These are phyloP conservation scores for Ustanciosporium gigantosporum DNA, from an alignment of 1,284 basidiomycete genomes.

Conservation along the genomic window DNA sequence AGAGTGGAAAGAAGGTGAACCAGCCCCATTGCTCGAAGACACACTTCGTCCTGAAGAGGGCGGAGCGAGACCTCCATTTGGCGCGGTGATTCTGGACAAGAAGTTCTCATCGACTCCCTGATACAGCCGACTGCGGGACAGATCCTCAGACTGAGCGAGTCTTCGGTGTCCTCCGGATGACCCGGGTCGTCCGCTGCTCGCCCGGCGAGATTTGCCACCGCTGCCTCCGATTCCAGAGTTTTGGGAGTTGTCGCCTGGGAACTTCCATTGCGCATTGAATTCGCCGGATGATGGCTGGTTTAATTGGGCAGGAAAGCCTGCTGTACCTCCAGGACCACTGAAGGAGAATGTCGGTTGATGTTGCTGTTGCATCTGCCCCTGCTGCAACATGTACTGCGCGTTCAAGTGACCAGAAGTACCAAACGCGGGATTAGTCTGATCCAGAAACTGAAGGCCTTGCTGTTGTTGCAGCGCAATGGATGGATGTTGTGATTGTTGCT, in stretches of 20 bases:
- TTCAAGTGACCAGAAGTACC: too few relatives aligned
- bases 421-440: too few relatives aligned
- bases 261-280: slow-evolving; percentile 34
- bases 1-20: slow-evolving; percentile 7
- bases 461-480: slow-evolving; percentile 3
- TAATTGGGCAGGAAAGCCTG: neutral
- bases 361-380: slow-evolving; percentile 8
- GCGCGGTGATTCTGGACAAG: slow-evolving; percentile 44
- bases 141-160: slow-evolving; percentile 45
- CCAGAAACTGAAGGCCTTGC: slow-evolving; percentile 4
- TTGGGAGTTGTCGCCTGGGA: slow-evolving; percentile 11
- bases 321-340: neutral
- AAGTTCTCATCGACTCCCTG: slow-evolving; percentile 39
- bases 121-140: slow-evolving; percentile 35
- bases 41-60: slow-evolving; percentile 29
- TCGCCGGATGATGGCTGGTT: slow-evolving; percentile 21
- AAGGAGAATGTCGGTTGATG: too few relatives aligned
- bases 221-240: neutral
- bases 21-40: slow-evolving; percentile 9
- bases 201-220: slow-evolving; percentile 14
- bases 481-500: too few relatives aligned
- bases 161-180: slow-evolving; percentile 31
- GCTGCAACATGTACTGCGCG: slow-evolving; percentile 1
- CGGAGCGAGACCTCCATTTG: slow-evolving; percentile 49
- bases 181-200: slow-evolving; percentile 18